These are phyloP conservation scores for Exophiala sp. DNA, from an alignment of 2,329 filamentous ascomycete species.

Conservation along the genomic window DNA sequence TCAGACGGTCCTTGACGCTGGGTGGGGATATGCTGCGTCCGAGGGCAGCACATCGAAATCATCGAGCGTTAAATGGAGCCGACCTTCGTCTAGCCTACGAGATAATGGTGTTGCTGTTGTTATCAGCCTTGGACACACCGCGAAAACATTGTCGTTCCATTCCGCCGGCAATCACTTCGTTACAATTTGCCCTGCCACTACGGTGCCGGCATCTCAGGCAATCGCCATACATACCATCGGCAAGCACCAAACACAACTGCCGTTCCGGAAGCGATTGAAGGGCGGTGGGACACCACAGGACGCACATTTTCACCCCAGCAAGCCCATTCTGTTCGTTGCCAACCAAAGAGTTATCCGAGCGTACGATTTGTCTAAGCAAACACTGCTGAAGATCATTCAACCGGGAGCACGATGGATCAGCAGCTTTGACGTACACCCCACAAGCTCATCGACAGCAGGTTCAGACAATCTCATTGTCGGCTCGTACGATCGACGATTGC, in stretches of 20 bases:
- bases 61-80: slow-evolving; percentile 67
- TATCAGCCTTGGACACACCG: slow-evolving; percentile 71
- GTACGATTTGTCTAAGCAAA: slow-evolving; percentile 88
- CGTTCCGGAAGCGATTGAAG: slow-evolving; percentile 71
- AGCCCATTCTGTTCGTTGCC: slow-evolving; percentile 91
- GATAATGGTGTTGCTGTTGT: slow-evolving; percentile 73
- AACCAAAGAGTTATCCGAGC: slow-evolving; percentile 89
- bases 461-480: slow-evolving; percentile 93
- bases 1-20: slow-evolving; percentile 73
- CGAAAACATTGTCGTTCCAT: slow-evolving; percentile 93
- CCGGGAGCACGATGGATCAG: slow-evolving; percentile 95
- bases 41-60: slow-evolving; percentile 56
- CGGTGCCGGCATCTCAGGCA: slow-evolving; percentile 54
- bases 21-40: slow-evolving; percentile 83
- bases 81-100: slow-evolving; percentile 70
- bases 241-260: slow-evolving; percentile 91
- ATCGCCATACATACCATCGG: slow-evolving; percentile 93
- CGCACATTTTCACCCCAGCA: slow-evolving; percentile 89
- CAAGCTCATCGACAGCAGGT: slow-evolving; percentile 78
- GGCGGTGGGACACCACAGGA: slow-evolving; percentile 76
- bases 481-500: slow-evolving; percentile 85
- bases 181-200: slow-evolving; percentile 71
- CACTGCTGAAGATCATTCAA: slow-evolving; percentile 87
- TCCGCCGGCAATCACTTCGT: slow-evolving; percentile 89
- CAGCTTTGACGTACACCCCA: slow-evolving; percentile 84